Evolutionary conservation across 2,329 filamentous ascomycete genomes (phyloP).

Genomic region (Alternaria gaisen): DNA sequence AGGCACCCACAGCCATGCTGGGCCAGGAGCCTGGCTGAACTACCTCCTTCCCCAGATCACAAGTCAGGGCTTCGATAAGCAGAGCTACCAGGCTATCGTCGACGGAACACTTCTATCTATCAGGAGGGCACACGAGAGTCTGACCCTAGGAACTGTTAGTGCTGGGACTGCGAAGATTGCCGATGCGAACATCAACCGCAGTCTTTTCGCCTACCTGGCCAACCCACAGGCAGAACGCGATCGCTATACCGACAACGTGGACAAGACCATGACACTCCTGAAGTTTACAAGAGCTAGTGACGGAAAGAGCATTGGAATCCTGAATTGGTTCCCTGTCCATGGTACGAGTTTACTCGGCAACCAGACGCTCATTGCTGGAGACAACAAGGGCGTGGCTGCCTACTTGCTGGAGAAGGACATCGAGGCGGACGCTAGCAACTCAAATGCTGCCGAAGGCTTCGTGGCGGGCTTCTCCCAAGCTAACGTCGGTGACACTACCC

Average conservation of each 20-base stretch:
- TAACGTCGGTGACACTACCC: constrained; percentile 89
- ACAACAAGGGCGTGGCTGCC: constrained; percentile 95
- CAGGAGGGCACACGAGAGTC: constrained; percentile 76
- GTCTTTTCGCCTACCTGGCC: constrained; percentile 84
- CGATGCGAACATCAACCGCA: constrained; percentile 88
- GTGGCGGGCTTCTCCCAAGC: constrained; percentile 93
- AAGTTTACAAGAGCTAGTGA: constrained; percentile 79
- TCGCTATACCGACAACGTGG: constrained; percentile 71
- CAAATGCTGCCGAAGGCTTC: constrained; percentile 68
- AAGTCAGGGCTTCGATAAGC: constrained; percentile 82
- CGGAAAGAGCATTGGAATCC: constrained; percentile 77
- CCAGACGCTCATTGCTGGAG: constrained; percentile 89
- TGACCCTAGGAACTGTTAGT: constrained; percentile 74
- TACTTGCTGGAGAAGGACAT: constrained; percentile 81
- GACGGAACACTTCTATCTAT: constrained; percentile 86
- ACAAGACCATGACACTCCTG: constrained; percentile 82
- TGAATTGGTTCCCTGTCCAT: constrained; percentile 93
- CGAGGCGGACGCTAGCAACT: constrained; percentile 52
- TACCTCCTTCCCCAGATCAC: constrained; percentile 93
- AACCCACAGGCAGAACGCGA: constrained; percentile 81
- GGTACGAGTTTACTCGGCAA: constrained; percentile 91
- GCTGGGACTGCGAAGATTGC: constrained; percentile 74
- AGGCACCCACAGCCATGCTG: constrained; percentile 91
- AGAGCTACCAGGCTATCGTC: constrained; percentile 89
- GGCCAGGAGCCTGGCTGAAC: constrained; percentile 92